Conservation (phyloP, 2,329 filamentous ascomycete species). For the Ceratocystis ficicola region DNA sequence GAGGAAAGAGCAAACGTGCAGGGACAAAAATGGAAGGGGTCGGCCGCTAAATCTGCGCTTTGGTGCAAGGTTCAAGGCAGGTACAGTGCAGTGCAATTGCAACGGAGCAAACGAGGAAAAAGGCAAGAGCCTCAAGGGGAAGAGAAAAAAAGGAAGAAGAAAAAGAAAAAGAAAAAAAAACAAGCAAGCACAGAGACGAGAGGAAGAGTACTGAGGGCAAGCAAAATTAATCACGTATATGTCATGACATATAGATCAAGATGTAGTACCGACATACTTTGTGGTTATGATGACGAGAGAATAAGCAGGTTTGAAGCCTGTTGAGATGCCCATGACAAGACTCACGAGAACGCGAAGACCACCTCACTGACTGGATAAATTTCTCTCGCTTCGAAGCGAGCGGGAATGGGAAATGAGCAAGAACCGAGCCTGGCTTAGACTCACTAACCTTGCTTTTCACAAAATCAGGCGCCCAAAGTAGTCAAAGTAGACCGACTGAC, state of each 20-base stretch:
- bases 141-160: neutral
- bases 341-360: too few relatives aligned
- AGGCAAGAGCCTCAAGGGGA: neutral
- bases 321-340: too few relatives aligned
- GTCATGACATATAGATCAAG: too few relatives aligned
- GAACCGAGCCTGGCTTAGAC: neutral
- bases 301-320: too few relatives aligned
- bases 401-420: slow-evolving; percentile 9
- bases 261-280: too few relatives aligned
- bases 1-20: slow-evolving; percentile 8
- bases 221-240: too few relatives aligned
- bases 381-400: slow-evolving; percentile 6
- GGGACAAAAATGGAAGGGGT: slow-evolving; percentile 15
- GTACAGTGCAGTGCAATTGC: slow-evolving; percentile 9
- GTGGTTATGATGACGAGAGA: too few relatives aligned
- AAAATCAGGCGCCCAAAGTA: neutral
- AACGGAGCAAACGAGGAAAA: neutral
- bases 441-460: neutral
- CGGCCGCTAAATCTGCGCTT: slow-evolving; percentile 5
- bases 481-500: neutral
- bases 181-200: neutral
- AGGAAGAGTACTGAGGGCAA: neutral
- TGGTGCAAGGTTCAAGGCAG: slow-evolving; percentile 13
- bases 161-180: neutral
- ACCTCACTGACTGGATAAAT: too few relatives aligned